Percentiles rank a stretch among this genome's conserved stretches.
phyloP scores from a whole-genome alignment of 768 basidiomycete genomes.

The Pholiota molesta region DNA sequence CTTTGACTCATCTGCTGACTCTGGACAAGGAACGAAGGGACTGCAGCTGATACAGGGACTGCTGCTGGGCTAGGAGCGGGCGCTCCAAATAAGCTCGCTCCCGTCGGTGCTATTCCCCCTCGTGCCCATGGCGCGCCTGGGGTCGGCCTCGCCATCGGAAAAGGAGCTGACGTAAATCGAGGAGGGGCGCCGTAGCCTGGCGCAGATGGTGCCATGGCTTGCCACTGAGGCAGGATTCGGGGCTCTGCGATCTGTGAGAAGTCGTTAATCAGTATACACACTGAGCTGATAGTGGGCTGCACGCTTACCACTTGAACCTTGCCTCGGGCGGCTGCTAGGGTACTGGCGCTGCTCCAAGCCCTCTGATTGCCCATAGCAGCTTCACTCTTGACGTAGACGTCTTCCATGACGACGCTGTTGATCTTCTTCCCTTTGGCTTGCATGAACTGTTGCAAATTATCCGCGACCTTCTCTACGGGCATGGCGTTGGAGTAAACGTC shows the following conservation, averaged over 20 bases:
- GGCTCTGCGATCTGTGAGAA: background rate
- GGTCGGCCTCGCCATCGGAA: too few relatives aligned
- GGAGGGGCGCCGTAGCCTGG: background rate
- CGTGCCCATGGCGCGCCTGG: too few relatives aligned
- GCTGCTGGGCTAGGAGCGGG: background rate
- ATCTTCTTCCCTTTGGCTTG: conserved; percentile 23
- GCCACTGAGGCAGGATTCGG: conserved; percentile 1
- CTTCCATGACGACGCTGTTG: conserved; percentile 29
- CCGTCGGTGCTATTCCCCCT: too few relatives aligned
- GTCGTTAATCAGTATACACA: background rate
- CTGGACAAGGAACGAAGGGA: background rate
- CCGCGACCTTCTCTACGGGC: conserved; percentile 24
- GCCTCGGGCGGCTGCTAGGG: conserved; percentile 11
- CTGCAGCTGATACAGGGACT: background rate
- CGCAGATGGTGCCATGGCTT: background rate
- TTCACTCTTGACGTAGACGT: conserved; percentile 23
- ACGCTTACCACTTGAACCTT: conserved; percentile 14
- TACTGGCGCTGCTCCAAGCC: conserved; percentile 22
- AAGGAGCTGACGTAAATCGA: too few relatives aligned
- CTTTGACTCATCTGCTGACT: conserved; percentile 9
- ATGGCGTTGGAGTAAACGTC: conserved; percentile 29
- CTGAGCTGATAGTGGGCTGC: too few relatives aligned
- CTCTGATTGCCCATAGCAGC: conserved; percentile 18
- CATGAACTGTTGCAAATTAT: conserved; percentile 25
- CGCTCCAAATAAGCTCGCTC: background rate